phyloP scores from a whole-genome alignment of 371 early-diverging fungal genomes.

The Phascolomyces articulosus region DNA sequence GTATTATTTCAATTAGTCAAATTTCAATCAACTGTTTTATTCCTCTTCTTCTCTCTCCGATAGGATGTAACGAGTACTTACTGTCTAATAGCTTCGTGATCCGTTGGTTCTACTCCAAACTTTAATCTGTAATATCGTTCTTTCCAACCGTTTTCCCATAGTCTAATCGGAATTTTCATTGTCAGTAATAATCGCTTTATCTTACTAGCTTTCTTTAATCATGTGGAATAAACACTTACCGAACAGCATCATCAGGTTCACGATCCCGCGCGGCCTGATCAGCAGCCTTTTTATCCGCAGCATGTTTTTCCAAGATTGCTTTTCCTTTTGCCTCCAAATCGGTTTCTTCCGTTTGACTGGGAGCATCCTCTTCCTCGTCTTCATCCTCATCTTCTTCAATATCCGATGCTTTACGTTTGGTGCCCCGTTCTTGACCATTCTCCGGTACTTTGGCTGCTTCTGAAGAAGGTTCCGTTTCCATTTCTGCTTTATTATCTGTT shows the following conservation, averaged over 20 bases:
- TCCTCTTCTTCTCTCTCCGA: too few species aligned
- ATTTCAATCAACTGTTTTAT: too few species aligned
- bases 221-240: slow-evolving; percentile 26
- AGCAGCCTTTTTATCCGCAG: slow-evolving; percentile 55
- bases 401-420: slow-evolving; percentile 39
- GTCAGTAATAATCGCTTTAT: too few species aligned
- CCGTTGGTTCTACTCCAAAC: slow-evolving; percentile 73
- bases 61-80: slow-evolving; percentile 32
- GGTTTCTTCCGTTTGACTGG: slow-evolving; percentile 34
- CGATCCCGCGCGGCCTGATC: slow-evolving; percentile 61
- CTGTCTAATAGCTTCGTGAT: slow-evolving; percentile 62
- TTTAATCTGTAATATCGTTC: slow-evolving; percentile 88
- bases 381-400: slow-evolving; percentile 35
- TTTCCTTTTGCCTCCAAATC: slow-evolving; percentile 46
- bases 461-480: slow-evolving; percentile 1
- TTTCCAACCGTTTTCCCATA: slow-evolving; percentile 93
- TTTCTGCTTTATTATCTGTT: slow-evolving; percentile 18
- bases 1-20: too few species aligned
- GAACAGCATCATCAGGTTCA: slow-evolving; percentile 78
- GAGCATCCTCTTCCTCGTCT: slow-evolving; percentile 25
- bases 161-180: too few species aligned
- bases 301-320: slow-evolving; percentile 52
- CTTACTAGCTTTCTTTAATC: too few species aligned
- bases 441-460: slow-evolving; percentile 4
- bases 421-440: slow-evolving; percentile 16